Evolutionary conservation across 495 filamentous ascomycete species (phyloP).

Genomic region (Penicillium egyptiacum): DNA sequence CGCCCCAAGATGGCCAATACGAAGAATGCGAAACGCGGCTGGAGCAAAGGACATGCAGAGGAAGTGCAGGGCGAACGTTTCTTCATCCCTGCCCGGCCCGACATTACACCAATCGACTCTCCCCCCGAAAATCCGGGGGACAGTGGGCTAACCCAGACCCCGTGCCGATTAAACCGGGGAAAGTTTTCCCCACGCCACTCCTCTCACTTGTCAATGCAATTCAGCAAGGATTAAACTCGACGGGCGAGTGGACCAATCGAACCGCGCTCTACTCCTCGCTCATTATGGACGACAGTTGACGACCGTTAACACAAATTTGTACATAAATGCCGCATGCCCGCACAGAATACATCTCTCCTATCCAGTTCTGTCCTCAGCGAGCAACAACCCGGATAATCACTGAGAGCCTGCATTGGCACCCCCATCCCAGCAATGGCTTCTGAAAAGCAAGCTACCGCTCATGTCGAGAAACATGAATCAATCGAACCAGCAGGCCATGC

Average conservation of each 20-base stretch:
- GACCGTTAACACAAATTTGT: neutral
- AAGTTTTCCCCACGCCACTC: constrained; percentile 3
- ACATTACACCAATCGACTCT: constrained; percentile 2
- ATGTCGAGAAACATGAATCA: constrained; percentile 9
- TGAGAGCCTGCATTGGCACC: neutral
- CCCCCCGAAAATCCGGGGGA: constrained; percentile 6
- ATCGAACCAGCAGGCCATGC: neutral
- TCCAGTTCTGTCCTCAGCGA: neutral
- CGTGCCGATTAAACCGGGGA: constrained; percentile 5
- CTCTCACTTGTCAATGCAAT: neutral
- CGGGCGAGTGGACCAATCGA: constrained; percentile 7
- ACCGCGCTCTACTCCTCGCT: constrained; percentile 1
- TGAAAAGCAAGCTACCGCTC: constrained; percentile 6
- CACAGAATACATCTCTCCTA: neutral
- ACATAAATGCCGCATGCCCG: constrained; percentile 2
- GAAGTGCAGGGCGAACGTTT: neutral
- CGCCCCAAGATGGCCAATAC: neutral
- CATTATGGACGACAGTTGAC: neutral
- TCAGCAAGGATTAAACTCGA: neutral
- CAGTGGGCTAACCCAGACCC: constrained; percentile 2
- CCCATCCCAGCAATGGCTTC: neutral
- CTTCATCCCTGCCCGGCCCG: neutral
- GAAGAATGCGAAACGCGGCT: neutral
- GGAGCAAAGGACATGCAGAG: neutral
- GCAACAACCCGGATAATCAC: neutral